Evolutionary conservation across 306 rosid species (phyloP).

Genomic region (Lotus japonicus): DNA sequence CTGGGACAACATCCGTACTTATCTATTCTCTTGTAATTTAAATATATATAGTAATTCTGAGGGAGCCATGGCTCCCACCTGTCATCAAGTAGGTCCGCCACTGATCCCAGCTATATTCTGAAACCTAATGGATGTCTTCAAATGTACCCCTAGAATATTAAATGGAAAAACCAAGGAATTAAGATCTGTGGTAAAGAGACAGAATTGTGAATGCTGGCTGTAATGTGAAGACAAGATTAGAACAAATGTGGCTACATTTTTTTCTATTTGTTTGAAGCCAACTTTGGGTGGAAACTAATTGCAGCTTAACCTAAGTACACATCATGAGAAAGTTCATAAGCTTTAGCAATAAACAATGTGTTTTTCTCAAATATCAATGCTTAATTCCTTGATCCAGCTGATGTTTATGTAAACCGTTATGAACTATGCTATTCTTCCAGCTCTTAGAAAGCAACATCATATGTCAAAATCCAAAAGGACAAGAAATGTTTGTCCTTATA

Average conservation of each 20-base stretch:
- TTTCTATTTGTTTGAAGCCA: background rate
- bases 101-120: too few species aligned
- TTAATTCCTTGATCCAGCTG: background rate
- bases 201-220: background rate
- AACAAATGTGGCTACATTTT: background rate
- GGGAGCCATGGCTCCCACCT: too few species aligned
- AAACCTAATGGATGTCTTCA: background rate
- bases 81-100: too few species aligned
- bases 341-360: background rate
- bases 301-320: background rate
- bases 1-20: too few species aligned
- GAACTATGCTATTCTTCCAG: constrained; percentile 9
- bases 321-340: background rate
- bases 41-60: too few species aligned
- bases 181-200: background rate
- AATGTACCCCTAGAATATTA: background rate
- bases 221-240: background rate
- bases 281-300: background rate
- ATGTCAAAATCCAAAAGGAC: constrained; percentile 18
- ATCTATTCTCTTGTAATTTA: too few species aligned
- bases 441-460: constrained; percentile 13
- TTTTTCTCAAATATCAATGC: constrained; percentile 20
- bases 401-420: background rate
- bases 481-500: constrained; percentile 11
- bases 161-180: background rate